These are phyloP conservation scores for Venturia nashicola DNA, from an alignment of 2,329 filamentous ascomycete genomes.

Conservation along the genomic window DNA sequence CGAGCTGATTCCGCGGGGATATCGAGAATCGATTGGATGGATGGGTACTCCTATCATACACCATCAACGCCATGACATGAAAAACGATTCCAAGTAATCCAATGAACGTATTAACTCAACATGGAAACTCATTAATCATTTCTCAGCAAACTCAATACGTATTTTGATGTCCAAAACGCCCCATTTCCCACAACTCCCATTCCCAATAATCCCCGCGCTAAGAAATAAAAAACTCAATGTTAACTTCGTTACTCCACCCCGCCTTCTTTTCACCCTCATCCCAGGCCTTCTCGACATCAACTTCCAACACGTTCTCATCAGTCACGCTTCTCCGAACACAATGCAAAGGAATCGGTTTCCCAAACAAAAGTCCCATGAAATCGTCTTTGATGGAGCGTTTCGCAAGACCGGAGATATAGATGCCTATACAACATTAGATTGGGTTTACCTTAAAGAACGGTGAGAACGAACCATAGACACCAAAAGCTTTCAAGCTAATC, in stretches of 20 bases:
- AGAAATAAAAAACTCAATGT: constrained; percentile 48
- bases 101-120: too few relatives aligned
- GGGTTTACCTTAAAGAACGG: background rate
- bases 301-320: constrained; percentile 53
- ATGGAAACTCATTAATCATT: too few relatives aligned
- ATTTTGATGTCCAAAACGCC: too few relatives aligned
- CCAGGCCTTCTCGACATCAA: constrained; percentile 73
- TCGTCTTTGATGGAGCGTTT: constrained; percentile 47
- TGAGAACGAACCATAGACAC: constrained; percentile 48
- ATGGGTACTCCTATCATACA: too few relatives aligned
- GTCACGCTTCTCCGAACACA: constrained; percentile 47
- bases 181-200: too few relatives aligned
- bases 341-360: constrained; percentile 52
- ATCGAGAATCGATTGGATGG: too few relatives aligned
- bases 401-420: constrained; percentile 65
- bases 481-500: constrained; percentile 67
- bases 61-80: too few relatives aligned
- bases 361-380: constrained; percentile 65
- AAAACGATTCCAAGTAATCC: too few relatives aligned
- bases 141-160: too few relatives aligned
- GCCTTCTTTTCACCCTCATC: constrained; percentile 54
- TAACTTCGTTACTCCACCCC: constrained; percentile 71
- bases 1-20: too few relatives aligned
- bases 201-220: background rate
- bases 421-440: constrained; percentile 32